Base-by-base conservation (phyloP, 2,329 filamentous ascomycete genomes). In the Dryadomyces quercivorus region DNA sequence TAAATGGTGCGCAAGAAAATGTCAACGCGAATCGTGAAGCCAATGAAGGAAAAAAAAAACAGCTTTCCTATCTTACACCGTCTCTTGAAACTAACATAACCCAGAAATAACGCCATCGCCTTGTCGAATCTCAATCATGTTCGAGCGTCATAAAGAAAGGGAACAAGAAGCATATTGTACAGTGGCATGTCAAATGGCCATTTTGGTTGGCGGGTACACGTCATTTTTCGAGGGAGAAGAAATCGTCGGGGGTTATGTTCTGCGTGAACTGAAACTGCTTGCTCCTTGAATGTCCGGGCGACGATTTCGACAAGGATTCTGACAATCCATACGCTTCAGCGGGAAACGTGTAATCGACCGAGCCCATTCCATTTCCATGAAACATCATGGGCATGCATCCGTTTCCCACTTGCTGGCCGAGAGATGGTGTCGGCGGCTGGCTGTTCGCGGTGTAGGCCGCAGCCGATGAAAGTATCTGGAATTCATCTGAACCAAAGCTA, bases 301-400 rank as follows among this genome's bases (percentile, higher is more conserved):
- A 70, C 10, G 67, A 66, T 56, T 62, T 66, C 6, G 64, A 63
- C 26, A 69, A 68, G 31, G 67, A 63, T 48, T 66, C 66, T 34
- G 64, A 59, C 7, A 66, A 63, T 13, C 52, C 18, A 26, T 69
- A 69, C 1, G 72, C 69, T 40, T 73, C 69, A 45, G 72, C 69
- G 5, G 77, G 71, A 70, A 77, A 80, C 60, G 74, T 73, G 61
- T 75, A 79, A 58, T 80, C 75, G 16, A 72, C 63, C 44, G 72
- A 74, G 34, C 59, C 57, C 2, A 62, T 49, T 61, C 65, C 38
- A 63, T 65, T 52, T 63, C 67, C 31, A 61, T 63, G 58, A 13
- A 56, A 22, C n/a, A 12, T 53, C 52, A 56, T 18, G 4, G 57
- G 54, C 52, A 70, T 71, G 50, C 74, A 76, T 10, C 66, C 62